These are phyloP conservation scores for Radiomyces spectabilis DNA, from an alignment of 192 early-diverging fungal species.

Conservation along the genomic window DNA sequence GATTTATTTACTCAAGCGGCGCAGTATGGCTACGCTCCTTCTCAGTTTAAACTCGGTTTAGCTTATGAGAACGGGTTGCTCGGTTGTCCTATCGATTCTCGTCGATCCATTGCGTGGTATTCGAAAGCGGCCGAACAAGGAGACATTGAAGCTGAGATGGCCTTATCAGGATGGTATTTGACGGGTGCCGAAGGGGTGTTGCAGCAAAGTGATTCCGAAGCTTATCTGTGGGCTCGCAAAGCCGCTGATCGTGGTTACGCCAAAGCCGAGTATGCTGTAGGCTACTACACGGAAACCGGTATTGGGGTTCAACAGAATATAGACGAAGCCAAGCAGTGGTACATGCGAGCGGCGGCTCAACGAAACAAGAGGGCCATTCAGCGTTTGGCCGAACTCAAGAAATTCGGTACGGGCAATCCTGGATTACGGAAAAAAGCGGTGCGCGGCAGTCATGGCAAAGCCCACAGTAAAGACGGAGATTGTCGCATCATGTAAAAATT, in stretches of 20 bases:
- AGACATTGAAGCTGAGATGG: constrained; percentile 87
- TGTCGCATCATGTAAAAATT: too few relatives aligned
- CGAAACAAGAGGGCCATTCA: constrained; percentile 77
- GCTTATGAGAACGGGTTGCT: constrained; percentile 93
- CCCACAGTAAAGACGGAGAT: too few relatives aligned
- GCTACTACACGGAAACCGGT: constrained; percentile 89
- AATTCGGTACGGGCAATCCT: too few relatives aligned
- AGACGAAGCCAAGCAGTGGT: constrained; percentile 87
- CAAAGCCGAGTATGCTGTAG: constrained; percentile 96
- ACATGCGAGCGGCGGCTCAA: constrained; percentile 77
- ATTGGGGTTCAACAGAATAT: constrained; percentile 73
- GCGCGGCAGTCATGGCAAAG: too few relatives aligned
- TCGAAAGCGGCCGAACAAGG: constrained; percentile 88
- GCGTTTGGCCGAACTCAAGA: constrained; percentile 78
- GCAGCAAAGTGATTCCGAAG: constrained; percentile 85
- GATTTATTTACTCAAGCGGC: constrained; percentile 90
- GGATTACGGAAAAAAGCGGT: too few relatives aligned
- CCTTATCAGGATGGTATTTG: constrained; percentile 98
- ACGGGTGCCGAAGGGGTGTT: constrained; percentile 82
- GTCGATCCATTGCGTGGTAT: constrained; percentile 94
- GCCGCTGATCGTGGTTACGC: constrained; percentile 92
- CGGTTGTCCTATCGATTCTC: constrained; percentile 75
- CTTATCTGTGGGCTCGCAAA: constrained; percentile 96
- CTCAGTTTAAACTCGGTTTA: constrained; percentile 88
- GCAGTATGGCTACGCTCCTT: constrained; percentile 87